Percentiles rank a stretch among this genome's conserved stretches.
Conservation (phyloP, 805 yeast genomes). For the Monosporozyma aerobia region DNA sequence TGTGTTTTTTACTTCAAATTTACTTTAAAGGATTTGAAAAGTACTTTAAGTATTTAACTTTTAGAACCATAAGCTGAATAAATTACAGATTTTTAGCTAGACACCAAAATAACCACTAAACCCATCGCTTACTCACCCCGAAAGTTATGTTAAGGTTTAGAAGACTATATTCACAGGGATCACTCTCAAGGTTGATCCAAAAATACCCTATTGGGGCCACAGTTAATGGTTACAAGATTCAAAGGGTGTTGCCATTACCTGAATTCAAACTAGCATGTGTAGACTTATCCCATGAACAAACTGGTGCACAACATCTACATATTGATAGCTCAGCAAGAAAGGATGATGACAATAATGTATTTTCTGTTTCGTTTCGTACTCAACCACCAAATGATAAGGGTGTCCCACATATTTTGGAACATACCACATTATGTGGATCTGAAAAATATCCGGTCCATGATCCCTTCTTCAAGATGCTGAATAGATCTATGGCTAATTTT, state of each 20-base stretch:
- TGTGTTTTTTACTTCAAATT: background rate
- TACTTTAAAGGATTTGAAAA: background rate
- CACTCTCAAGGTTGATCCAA: slow-evolving; percentile 19
- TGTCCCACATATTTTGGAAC: slow-evolving; percentile 92
- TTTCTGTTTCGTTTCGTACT: slow-evolving; percentile 82
- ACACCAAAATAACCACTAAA: background rate
- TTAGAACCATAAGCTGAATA: background rate
- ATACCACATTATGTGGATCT: slow-evolving; percentile 93
- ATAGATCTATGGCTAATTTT: slow-evolving; percentile 86
- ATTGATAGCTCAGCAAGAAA: slow-evolving; percentile 48
- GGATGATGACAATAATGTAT: slow-evolving; percentile 81
- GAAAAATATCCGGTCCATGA: slow-evolving; percentile 86
- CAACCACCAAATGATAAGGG: slow-evolving; percentile 94
- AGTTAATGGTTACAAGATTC: slow-evolving; percentile 59
- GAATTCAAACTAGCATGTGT: slow-evolving; percentile 77
- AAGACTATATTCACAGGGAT: slow-evolving; percentile 20
- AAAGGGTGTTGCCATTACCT: slow-evolving; percentile 60
- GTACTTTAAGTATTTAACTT: background rate
- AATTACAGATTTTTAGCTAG: too few relatives aligned
- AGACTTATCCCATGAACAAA: slow-evolving; percentile 51
- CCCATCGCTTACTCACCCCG: background rate
- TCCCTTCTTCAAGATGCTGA: slow-evolving; percentile 96
- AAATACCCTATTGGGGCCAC: slow-evolving; percentile 58
- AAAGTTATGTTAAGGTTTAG: slow-evolving; percentile 19
- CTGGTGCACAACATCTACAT: slow-evolving; percentile 79